A percentile compares a stretch with the other conserved stretches of the same genome.
Evolutionary conservation across 176 grass and related monocot genomes (phyloP).

Genomic region (Aegilops sharonensis): DNA sequence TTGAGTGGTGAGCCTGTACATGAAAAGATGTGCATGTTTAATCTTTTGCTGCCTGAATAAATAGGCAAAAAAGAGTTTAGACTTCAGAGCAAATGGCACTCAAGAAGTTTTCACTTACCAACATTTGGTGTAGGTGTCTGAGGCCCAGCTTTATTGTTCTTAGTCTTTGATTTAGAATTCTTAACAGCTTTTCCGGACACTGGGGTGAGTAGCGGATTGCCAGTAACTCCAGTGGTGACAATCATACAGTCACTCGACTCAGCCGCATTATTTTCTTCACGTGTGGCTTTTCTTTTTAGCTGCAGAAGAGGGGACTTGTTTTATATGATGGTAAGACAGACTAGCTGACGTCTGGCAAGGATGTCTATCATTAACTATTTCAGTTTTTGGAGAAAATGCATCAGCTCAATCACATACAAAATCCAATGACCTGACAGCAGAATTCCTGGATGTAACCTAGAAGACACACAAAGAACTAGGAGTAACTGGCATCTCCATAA

Average conservation of each 20-base stretch:
- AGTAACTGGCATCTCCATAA: neutral
- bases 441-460: neutral
- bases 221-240: constrained; percentile 39
- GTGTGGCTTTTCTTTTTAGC: constrained; percentile 66
- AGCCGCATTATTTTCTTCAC: constrained; percentile 56
- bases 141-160: constrained; percentile 65
- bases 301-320: constrained; percentile 33
- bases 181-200: constrained; percentile 69
- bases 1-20: constrained; percentile 63
- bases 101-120: constrained; percentile 53
- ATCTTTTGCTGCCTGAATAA: neutral
- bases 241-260: constrained; percentile 74
- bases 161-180: constrained; percentile 62
- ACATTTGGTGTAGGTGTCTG: constrained; percentile 83
- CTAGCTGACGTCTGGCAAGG: neutral
- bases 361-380: neutral
- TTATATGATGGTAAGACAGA: constrained; percentile 24
- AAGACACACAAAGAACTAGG: neutral
- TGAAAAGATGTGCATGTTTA: constrained; percentile 19
- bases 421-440: neutral
- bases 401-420: constrained; percentile 7
- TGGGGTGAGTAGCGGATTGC: constrained; percentile 67
- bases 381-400: neutral
- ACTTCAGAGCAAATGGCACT: constrained; percentile 24
- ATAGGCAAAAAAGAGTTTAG: constrained; percentile 2